These are phyloP conservation scores for Polygonum aviculare DNA, from an alignment of 148 eudicot genomes.

Conservation along the genomic window DNA sequence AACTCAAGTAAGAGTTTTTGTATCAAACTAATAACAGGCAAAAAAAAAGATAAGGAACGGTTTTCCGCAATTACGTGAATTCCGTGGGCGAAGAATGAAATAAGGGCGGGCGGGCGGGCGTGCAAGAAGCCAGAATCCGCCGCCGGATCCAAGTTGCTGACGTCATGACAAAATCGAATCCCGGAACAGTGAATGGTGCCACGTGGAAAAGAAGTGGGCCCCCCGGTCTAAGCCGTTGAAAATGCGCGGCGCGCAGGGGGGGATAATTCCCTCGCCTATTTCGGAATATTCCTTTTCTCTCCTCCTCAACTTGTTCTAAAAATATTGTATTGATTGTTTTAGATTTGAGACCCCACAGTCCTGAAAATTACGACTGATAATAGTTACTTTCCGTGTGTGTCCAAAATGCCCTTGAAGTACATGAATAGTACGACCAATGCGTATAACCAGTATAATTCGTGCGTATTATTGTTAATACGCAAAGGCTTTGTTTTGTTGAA, in stretches of 20 bases:
- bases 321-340: too few relatives aligned
- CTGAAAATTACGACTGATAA: too few relatives aligned
- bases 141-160: background rate
- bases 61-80: background rate
- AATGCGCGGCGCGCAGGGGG: background rate
- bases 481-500: too few relatives aligned
- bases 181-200: background rate
- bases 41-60: too few relatives aligned
- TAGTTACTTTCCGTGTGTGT: too few relatives aligned
- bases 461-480: too few relatives aligned
- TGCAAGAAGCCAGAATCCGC: background rate
- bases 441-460: too few relatives aligned
- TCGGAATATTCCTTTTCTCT: background rate
- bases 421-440: too few relatives aligned
- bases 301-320: background rate
- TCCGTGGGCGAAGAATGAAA: background rate
- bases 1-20: too few relatives aligned
- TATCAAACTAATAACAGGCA: too few relatives aligned
- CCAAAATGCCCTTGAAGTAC: background rate
- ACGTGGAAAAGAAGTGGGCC: background rate
- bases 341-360: too few relatives aligned
- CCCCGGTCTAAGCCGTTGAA: background rate
- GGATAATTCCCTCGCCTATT: background rate
- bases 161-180: background rate
- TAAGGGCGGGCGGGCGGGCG: background rate